Evolutionary conservation across 768 basidiomycete species (phyloP), one percentile per base, ranked within the genome.

Genomic region (Gelatoporia subvermispora): DNA sequence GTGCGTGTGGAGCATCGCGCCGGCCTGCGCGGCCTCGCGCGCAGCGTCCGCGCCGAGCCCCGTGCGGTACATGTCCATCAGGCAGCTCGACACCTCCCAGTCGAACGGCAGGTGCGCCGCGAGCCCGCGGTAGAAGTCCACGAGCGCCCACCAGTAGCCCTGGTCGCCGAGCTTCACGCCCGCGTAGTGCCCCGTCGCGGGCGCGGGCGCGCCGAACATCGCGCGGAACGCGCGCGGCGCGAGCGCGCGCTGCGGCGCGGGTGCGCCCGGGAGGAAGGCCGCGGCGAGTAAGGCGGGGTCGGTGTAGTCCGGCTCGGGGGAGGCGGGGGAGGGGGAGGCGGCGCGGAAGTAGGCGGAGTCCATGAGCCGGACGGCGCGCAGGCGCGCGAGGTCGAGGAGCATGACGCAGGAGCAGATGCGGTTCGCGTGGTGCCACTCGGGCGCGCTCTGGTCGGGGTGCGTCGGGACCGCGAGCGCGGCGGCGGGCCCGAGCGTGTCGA

Each of bases 141-240:
- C 69, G 50, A 78, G 74, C 41, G 76, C 75, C 75, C 75, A 78
- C 73, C 73, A 78, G 51, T 74, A 78, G 3, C 73, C 73, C 58
- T 78, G 75, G 56, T 77, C 76, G 34, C 75, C 75, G 25, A 78
- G 67, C n/a, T 68, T 70, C 3, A 73, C 74, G 51, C 72, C 70
- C 38, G 67, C 57, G 49, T 75, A 74, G 15, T 60, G 65, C 2
- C 72, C 73, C 11, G 64, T 63, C 17, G 59, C 41, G 4, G 51
- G 60, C 13, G 60, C 65, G 2, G 73, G 73, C 10, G 57, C 47
- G 18, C 76, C 76, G 47, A 70, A 78, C 63, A 71, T 70, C 2
- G 70, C 68, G 40, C 56, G 56, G 55, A 78, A 78, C 34, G 74
- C 66, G 16, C 65, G 60, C 5, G 75, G 72, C 2, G 68, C 64